Conservation (phyloP, 208 protist species). For the Trypanosoma caninum region DNA sequence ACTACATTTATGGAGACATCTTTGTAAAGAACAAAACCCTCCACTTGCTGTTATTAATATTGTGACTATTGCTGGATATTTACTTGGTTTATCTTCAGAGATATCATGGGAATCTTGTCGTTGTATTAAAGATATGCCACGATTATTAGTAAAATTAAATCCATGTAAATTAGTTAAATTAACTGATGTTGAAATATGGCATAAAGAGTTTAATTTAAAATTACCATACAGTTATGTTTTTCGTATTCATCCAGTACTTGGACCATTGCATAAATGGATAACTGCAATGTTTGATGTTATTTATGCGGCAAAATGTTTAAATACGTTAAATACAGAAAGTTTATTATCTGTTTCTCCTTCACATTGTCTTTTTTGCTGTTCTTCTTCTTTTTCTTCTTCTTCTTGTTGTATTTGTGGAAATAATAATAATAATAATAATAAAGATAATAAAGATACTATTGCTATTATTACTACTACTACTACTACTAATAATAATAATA, state of each 20-base stretch:
- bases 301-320: slow-evolving; percentile 18
- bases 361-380: too few species aligned
- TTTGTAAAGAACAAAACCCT: slow-evolving; percentile 15
- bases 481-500: too few species aligned
- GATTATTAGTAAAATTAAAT: not conserved
- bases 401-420: too few species aligned
- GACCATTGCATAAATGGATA: slow-evolving; percentile 34
- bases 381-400: too few species aligned
- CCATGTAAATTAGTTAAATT: not conserved
- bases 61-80: slow-evolving; percentile 7
- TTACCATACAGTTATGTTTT: slow-evolving; percentile 6
- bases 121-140: not conserved
- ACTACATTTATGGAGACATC: slow-evolving; percentile 12
- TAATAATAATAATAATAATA: too few species aligned
- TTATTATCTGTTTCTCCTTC: too few species aligned
- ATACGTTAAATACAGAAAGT: too few species aligned
- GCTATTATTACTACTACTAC: too few species aligned
- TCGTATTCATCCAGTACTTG: slow-evolving; percentile 5
- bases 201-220: not conserved
- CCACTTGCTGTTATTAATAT: slow-evolving; percentile 1
- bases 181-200: not conserved
- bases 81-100: slow-evolving; percentile 4
- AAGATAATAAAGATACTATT: too few species aligned
- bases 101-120: not conserved
- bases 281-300: slow-evolving; percentile 12